A percentile compares a stretch with the other conserved stretches of the same genome.
Evolutionary conservation across 805 yeast genomes (phyloP).

Genomic region (Starmerella bombi): DNA sequence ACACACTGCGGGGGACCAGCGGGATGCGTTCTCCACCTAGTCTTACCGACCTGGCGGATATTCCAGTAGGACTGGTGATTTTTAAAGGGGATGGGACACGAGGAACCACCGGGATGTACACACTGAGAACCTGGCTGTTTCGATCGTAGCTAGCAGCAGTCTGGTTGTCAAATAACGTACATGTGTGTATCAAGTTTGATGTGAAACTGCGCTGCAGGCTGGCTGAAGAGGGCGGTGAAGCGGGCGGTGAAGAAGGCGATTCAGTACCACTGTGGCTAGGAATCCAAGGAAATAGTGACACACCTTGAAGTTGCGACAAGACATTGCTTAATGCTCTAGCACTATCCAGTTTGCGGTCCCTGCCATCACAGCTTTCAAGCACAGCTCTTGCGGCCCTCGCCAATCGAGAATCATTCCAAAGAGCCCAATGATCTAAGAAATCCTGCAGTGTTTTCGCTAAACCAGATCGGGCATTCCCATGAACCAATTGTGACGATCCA

Average conservation of each 20-base stretch:
- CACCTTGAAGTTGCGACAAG: background rate
- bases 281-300: constrained; percentile 13
- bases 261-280: background rate
- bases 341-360: constrained; percentile 6
- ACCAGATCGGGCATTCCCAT: background rate
- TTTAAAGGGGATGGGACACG: constrained; percentile 2
- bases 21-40: background rate
- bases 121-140: constrained; percentile 1
- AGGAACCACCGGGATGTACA: constrained; percentile 4
- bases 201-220: constrained; percentile 4
- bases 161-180: constrained; percentile 3
- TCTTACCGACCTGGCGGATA: constrained; percentile 3
- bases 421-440: constrained; percentile 15
- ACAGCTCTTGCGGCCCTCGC: constrained; percentile 14
- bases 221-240: background rate
- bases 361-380: constrained; percentile 7
- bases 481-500: constrained; percentile 8
- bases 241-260: background rate
- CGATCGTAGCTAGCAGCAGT: constrained; percentile 7
- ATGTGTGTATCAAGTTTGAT: constrained; percentile 3
- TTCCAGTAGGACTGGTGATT: background rate
- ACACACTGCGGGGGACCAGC: background rate
- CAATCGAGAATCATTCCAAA: constrained; percentile 15
- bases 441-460: constrained; percentile 3
- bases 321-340: constrained; percentile 10